Evolutionary conservation across 2,329 filamentous ascomycete genomes (phyloP).

Genomic region (Aspergillus novofumigatus): DNA sequence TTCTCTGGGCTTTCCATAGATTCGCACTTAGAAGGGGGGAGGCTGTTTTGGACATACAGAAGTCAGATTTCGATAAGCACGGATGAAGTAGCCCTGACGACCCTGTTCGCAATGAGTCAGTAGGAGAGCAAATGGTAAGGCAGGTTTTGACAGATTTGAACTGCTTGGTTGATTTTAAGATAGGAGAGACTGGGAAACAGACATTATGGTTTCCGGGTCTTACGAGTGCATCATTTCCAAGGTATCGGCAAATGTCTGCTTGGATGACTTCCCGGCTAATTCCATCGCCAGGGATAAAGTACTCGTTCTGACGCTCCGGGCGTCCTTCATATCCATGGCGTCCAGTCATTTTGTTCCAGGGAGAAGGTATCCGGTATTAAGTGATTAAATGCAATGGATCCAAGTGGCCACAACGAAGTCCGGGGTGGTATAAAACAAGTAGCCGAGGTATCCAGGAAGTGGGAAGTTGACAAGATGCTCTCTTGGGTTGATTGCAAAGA

Average conservation of each 20-base stretch:
- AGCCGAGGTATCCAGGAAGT: conserved; percentile 16
- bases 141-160: neutral
- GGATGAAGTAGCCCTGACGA: conserved; percentile 71
- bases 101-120: conserved; percentile 48
- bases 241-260: conserved; percentile 77
- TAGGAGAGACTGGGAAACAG: conserved; percentile 32
- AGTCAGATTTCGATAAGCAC: conserved; percentile 73
- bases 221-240: conserved; percentile 77
- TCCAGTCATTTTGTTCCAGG: conserved; percentile 37
- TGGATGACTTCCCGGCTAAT: conserved; percentile 82
- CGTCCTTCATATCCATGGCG: conserved; percentile 31
- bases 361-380: conserved; percentile 21
- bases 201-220: conserved; percentile 72
- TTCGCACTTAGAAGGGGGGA: conserved; percentile 9
- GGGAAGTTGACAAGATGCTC: conserved; percentile 10
- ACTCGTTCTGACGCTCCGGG: conserved; percentile 60
- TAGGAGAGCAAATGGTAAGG: conserved; percentile 10
- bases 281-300: conserved; percentile 74
- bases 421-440: conserved; percentile 7
- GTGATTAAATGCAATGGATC: conserved; percentile 22
- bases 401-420: conserved; percentile 25
- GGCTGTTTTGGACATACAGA: conserved; percentile 53
- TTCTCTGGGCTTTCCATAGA: neutral
- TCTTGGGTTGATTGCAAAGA: conserved; percentile 17
- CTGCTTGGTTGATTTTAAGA: conserved; percentile 2